These are phyloP conservation scores for Fusarium palustre DNA, from an alignment of 2,329 filamentous ascomycete species.

Conservation along the genomic window DNA sequence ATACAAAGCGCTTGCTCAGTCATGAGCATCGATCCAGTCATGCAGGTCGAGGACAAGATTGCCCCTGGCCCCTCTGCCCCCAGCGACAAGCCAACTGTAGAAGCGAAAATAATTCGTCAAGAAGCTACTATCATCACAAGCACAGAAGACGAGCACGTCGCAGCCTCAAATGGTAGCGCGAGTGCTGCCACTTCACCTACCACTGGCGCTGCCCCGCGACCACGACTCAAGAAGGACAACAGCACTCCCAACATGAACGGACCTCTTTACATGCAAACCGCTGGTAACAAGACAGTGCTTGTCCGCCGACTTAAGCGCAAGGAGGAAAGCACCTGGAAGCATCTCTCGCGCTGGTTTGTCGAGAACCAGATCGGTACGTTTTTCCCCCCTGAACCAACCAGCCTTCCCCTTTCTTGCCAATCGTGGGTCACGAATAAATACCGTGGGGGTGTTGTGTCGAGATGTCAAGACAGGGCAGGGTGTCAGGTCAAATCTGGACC, in stretches of 20 bases:
- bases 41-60: conserved; percentile 46
- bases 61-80: conserved; percentile 19
- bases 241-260: conserved; percentile 63
- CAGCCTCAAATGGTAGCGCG: conserved; percentile 24
- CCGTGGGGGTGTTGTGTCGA: conserved; percentile 17
- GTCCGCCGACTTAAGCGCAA: conserved; percentile 70
- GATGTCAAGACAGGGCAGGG: conserved; percentile 13
- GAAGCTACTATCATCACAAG: conserved; percentile 20
- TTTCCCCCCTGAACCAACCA: conserved; percentile 9
- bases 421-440: conserved; percentile 12
- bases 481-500: conserved; percentile 23
- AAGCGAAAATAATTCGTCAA: conserved; percentile 25
- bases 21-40: conserved; percentile 46
- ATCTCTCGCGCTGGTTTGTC: conserved; percentile 76
- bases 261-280: conserved; percentile 68
- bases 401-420: conserved; percentile 14
- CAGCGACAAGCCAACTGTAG: conserved; percentile 26
- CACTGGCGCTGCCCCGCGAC: conserved; percentile 41
- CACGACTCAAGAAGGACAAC: conserved; percentile 49
- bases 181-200: conserved; percentile 28
- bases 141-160: conserved; percentile 3
- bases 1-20: conserved; percentile 27
- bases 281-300: conserved; percentile 63
- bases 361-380: conserved; percentile 83
- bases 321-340: conserved; percentile 70